phyloP scores from a whole-genome alignment of 208 protist species.

The Crithidia thermophila region DNA sequence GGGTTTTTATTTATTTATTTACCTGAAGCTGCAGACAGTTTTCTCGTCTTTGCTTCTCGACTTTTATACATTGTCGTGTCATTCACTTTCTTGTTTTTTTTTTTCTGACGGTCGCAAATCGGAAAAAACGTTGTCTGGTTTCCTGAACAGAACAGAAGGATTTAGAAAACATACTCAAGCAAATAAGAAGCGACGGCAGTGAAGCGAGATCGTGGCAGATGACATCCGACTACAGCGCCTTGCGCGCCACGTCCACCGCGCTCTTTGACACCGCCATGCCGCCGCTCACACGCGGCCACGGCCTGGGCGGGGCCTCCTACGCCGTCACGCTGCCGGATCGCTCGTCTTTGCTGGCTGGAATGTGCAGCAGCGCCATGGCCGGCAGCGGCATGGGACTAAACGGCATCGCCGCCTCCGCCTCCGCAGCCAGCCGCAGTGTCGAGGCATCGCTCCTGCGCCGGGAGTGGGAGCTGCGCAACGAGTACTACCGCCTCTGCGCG shows the following conservation, averaged over 20 bases:
- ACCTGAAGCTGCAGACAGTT: too few species aligned
- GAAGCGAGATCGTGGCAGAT: slow-evolving; percentile 4
- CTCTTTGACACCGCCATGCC: slow-evolving; percentile 67
- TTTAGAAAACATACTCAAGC: too few species aligned
- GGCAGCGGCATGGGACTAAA: background rate
- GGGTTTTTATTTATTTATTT: too few species aligned
- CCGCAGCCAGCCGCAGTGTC: slow-evolving; percentile 11
- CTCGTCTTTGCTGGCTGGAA: background rate
- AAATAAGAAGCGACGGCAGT: too few species aligned
- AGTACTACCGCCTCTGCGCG: slow-evolving; percentile 58
- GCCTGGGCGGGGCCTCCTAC: slow-evolving; percentile 8
- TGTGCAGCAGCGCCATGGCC: background rate
- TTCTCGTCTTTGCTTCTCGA: too few species aligned
- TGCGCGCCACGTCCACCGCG: slow-evolving; percentile 31
- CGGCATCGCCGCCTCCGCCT: background rate
- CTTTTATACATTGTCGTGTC: too few species aligned
- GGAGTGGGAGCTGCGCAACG: slow-evolving; percentile 64
- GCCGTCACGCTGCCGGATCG: slow-evolving; percentile 13
- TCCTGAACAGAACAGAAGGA: too few species aligned
- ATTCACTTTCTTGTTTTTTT: too few species aligned
- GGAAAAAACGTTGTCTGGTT: too few species aligned
- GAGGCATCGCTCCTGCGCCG: slow-evolving; percentile 66
- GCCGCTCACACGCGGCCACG: slow-evolving; percentile 34
- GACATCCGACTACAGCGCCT: slow-evolving; percentile 33
- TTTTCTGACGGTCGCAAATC: too few species aligned